These are phyloP conservation scores for Chlorophyllum brunneum DNA, from an alignment of 768 basidiomycete species.

Conservation along the genomic window DNA sequence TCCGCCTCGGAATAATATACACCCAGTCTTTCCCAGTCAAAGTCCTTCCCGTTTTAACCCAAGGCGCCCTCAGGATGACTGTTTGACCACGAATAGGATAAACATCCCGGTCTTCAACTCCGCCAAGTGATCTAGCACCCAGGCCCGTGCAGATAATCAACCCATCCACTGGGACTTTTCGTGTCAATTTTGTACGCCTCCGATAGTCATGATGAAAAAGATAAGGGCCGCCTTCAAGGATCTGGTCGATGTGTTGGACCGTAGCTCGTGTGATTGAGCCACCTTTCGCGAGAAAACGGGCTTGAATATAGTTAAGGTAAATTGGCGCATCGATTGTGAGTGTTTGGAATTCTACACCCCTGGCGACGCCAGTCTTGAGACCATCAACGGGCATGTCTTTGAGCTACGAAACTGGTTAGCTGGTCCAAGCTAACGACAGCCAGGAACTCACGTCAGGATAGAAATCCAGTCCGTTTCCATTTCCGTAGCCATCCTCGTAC, in stretches of 20 bases:
- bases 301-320: conserved; percentile 62
- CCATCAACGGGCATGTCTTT: conserved; percentile 33
- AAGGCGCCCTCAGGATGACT: conserved; percentile 67
- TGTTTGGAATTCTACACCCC: conserved; percentile 54
- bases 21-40: conserved; percentile 40
- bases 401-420: conserved; percentile 18
- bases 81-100: conserved; percentile 85
- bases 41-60: conserved; percentile 55
- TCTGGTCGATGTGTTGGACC: conserved; percentile 59
- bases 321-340: conserved; percentile 58
- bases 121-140: conserved; percentile 70
- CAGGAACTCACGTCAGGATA: conserved; percentile 47
- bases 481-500: conserved; percentile 34
- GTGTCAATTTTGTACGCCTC: not conserved
- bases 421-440: not conserved
- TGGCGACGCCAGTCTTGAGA: conserved; percentile 33
- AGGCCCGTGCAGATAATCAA: conserved; percentile 58
- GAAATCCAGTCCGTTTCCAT: conserved; percentile 37
- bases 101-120: conserved; percentile 73
- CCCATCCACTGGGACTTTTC: conserved; percentile 9
- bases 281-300: conserved; percentile 52
- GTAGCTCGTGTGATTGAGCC: conserved; percentile 45
- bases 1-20: conserved; percentile 62
- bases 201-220: conserved; percentile 16
- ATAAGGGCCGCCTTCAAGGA: conserved; percentile 39